These are phyloP conservation scores for Rhododendron kiyosumense DNA, from an alignment of 148 eudicot species.

Conservation along the genomic window DNA sequence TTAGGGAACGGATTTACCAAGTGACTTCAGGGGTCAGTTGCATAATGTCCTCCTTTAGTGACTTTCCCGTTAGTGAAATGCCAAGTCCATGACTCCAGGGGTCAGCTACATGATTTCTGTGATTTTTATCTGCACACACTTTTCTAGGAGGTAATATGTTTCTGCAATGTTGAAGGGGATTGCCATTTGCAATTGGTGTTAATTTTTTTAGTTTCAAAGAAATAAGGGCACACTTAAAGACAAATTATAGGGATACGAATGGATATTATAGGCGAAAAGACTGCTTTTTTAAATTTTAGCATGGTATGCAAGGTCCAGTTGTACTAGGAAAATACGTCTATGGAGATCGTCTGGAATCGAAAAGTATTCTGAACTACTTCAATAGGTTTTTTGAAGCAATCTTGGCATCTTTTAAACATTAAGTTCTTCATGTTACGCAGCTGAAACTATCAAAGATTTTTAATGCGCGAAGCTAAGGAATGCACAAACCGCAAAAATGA, in stretches of 20 bases:
- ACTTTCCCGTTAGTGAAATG: no score
- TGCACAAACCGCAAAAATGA: not conserved
- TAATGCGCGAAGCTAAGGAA: not conserved
- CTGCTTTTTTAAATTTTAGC: not conserved
- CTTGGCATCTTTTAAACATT: not conserved
- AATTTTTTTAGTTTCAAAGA: not conserved
- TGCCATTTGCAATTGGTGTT: not conserved
- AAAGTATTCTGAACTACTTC: not conserved
- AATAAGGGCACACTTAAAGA: not conserved
- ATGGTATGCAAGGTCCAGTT: not conserved
- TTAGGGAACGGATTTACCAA: not conserved
- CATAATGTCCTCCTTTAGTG: not conserved
- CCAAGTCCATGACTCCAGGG: not conserved
- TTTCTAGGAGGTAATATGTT: no score
- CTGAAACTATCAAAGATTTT: not conserved
- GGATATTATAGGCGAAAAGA: not conserved
- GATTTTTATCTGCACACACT: not conserved
- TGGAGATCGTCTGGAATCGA: not conserved
- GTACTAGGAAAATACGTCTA: not conserved
- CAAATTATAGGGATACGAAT: no score
- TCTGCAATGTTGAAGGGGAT: not conserved
- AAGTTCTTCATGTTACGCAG: not conserved
- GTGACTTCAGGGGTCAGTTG: not conserved
- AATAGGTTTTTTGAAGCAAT: not conserved
- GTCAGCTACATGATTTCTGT: not conserved